Base-by-base conservation (phyloP, 768 basidiomycete genomes). In the Boletus sp. region DNA sequence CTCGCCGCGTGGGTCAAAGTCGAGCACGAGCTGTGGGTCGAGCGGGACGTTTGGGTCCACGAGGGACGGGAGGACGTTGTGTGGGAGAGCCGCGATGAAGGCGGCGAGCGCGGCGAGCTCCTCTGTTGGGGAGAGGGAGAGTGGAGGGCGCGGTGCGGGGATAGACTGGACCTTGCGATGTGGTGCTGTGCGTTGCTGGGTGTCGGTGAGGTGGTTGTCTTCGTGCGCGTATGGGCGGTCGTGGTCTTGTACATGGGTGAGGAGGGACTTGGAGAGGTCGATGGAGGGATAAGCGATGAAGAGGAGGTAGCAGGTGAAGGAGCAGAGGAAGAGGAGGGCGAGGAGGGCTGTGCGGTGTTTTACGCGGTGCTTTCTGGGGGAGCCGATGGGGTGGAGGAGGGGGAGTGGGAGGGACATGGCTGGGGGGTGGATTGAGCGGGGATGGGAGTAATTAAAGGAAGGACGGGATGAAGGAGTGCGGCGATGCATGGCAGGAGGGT, bases 11-110 rank as follows among this genome's bases (percentile, higher is more conserved):
- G 87, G 87, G 65, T 93, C 89, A 66, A 93, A 93, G 62, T 89
- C 90, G 39, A 93, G 78, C 5, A 93, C 80, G 53, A 92, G 81
- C 62, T 90, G 81, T 4, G 91, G 88, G 67, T 93, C 90, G 54
- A 92, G 82, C 8, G 88, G 81, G 11, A 61, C 58, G 11, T 75
- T 61, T 0, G 90, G 86, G 62, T 92, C 81, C 42, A 90, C 79
- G 7, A 75, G 74, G 1, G 73, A 66, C 1, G 91, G 89, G 53
- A 93, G 82, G 52, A 85, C 77, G 69, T 92, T 92, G 68, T 87
- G 83, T 0, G 87, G 82, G 21, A 90, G 77, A 47, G 85, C 84
- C 0, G 83, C 83, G 39, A 92, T 75, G 70, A 91, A 92, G 53
- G 81, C 82, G 3, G 85, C 80, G 44, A 90, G 72, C 3, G 90